phyloP scores from a whole-genome alignment of 2,329 filamentous ascomycete genomes.

The Aspergillus versicolor region DNA sequence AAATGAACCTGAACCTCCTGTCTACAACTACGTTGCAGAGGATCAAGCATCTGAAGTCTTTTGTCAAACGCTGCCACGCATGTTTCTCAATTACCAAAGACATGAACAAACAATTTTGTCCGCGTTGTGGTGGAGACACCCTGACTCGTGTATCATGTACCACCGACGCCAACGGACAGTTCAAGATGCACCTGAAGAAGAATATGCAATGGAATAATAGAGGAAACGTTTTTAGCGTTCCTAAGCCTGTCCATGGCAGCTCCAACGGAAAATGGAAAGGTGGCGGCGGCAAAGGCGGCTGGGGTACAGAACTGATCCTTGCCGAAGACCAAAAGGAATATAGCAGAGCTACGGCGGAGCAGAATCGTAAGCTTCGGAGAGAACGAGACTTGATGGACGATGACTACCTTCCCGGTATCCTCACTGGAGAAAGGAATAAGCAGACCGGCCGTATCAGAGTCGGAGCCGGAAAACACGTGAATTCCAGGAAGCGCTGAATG shows the following conservation, averaged over 20 bases:
- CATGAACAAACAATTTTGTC: constrained; percentile 88
- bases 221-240: constrained; percentile 88
- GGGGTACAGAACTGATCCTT: constrained; percentile 80
- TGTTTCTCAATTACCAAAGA: constrained; percentile 85
- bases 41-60: constrained; percentile 82
- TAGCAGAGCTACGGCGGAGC: constrained; percentile 60
- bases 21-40: constrained; percentile 71
- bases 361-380: constrained; percentile 59
- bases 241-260: constrained; percentile 80
- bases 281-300: constrained; percentile 77
- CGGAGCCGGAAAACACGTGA: constrained; percentile 83
- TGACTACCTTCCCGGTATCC: constrained; percentile 81
- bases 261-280: constrained; percentile 71
- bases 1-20: constrained; percentile 90
- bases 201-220: constrained; percentile 97
- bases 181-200: constrained; percentile 82
- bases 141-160: constrained; percentile 82
- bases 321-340: constrained; percentile 98
- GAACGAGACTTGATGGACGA: constrained; percentile 90
- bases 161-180: constrained; percentile 75
- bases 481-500: constrained; percentile 61
- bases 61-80: constrained; percentile 88
- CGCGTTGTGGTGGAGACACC: constrained; percentile 82
- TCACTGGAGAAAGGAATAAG: constrained; percentile 73
- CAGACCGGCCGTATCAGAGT: constrained; percentile 70